These are phyloP conservation scores for Nothophaeocryptopus gaeumannii DNA, from an alignment of 2,329 filamentous ascomycete species.

Conservation along the genomic window DNA sequence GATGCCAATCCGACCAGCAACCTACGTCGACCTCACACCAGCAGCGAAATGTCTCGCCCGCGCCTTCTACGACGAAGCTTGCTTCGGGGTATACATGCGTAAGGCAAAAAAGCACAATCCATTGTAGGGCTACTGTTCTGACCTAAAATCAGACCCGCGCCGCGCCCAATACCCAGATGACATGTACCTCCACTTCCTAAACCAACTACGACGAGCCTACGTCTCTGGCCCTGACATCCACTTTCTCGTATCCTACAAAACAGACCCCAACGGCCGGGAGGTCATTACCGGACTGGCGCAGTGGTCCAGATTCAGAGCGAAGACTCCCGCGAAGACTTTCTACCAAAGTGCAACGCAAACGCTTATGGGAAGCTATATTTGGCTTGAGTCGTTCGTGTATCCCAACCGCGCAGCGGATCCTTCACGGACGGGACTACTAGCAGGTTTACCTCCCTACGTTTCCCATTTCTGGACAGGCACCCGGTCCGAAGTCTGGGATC, in stretches of 20 bases:
- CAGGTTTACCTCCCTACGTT: constrained; percentile 17
- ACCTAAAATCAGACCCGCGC: constrained; percentile 22
- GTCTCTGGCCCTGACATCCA: constrained; percentile 13
- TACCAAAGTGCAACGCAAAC: constrained; percentile 9
- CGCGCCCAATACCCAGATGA: constrained; percentile 27
- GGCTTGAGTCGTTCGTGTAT: constrained; percentile 21
- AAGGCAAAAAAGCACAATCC: not conserved
- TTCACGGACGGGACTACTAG: constrained; percentile 12
- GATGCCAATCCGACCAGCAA: constrained; percentile 29
- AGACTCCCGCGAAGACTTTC: constrained; percentile 1
- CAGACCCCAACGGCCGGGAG: constrained; percentile 4
- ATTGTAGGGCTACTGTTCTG: constrained; percentile 2
- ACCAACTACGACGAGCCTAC: constrained; percentile 20
- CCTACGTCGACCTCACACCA: constrained; percentile 26
- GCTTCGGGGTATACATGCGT: constrained; percentile 25
- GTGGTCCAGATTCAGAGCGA: constrained; percentile 25
- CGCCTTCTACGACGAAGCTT: constrained; percentile 28
- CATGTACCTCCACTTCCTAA: constrained; percentile 27
- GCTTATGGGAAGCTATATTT: constrained; percentile 20
- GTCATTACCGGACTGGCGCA: constrained; percentile 28
- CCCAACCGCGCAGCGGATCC: constrained; percentile 29
- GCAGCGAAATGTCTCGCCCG: constrained; percentile 25
- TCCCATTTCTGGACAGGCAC: constrained; percentile 28
- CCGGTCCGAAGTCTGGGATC: constrained; percentile 28
- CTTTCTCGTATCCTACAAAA: constrained; percentile 22